Base-by-base conservation (phyloP, 176 grass and related monocot genomes). In the Avena eriantha region DNA sequence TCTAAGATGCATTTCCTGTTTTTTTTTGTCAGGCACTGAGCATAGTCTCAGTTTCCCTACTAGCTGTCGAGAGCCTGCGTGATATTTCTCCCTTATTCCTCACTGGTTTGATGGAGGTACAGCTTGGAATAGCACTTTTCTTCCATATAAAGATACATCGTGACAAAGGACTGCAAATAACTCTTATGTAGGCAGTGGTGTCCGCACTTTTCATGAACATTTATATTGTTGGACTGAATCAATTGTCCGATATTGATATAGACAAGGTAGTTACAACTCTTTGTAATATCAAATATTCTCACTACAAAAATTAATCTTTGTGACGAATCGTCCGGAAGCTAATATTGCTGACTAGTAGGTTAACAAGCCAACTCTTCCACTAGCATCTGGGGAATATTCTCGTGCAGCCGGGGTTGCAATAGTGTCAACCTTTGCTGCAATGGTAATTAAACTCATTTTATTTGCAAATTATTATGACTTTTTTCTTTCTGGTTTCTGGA, bases 171-270 rank as follows among this genome's bases (percentile, higher is more conserved):
- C 34, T 35, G 34, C 34, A 3, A 3, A 35, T 4, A 0, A 35
- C 2, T 3, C 34, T 46, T 22, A 63, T 90, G 66, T 73, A 95
- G 93, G 95, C 91, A 69, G 50, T 95, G 79, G 90, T 96, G 80
- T 82, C 93, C 0, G 88, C 96, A 77, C 88, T 98, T 88, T 98
- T 98, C 87, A 98, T 96, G 96, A 98, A 98, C 85, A 87, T 98
- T 45, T 98, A 96, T 84, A 98, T 98, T 91, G 97, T 98, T 80
- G 97, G 97, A 81, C 51, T 98, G 80, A 98, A 98, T 91, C 94
- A 96, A 80, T 70, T 98, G 29, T 96, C 86, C 36, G 97, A 98
- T 80, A 91, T 98, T 86, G 93, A 96, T 74, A 98, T 98, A 56
- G 97, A 98, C 73, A 98, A 98, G 90, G 97, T 98, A 89, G 79